Base-by-base conservation (phyloP, 345 rosid genomes). In the Zanthoxylum bungeanum region DNA sequence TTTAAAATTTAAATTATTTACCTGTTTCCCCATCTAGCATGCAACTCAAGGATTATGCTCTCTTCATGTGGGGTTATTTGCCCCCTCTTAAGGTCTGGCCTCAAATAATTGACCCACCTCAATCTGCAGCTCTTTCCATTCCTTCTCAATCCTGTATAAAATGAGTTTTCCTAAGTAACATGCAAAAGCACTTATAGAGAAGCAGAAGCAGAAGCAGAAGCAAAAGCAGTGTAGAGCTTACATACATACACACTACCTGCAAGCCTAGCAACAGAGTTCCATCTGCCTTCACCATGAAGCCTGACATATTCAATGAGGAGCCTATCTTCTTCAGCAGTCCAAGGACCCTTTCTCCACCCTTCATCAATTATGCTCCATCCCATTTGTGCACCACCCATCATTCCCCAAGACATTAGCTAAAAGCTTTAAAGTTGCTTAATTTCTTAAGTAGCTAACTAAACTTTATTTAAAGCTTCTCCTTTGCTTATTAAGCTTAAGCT, bases 21-120 rank as follows among this genome's bases (percentile, higher is more conserved):
- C 98, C 96, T 89, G 84, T 93, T 93, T 3, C 97, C 98, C 97
- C 97, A 93, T 62, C 86, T 82, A 64, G 96, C 93, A 85, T 93
- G 98, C 25, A 91, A 78, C 78, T 93, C 98, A 7, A 91, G 79
- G 67, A 93, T 93, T 53, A 91, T 86, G 65, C 80, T 82, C 76
- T 91, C 97, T 76, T 93, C 98, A 51, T 88, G 88, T n/a, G 96
- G 96, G 22, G 98, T 93, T 55, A 93, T 91, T 60, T 86, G 97
- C 0, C 98, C 98, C 58, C 91, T 91, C 87, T 93, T 93, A 34
- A 93, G 87, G 81, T 91, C 98, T 37, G 97, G 98, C 85, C 98
- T 91, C 42, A 93, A 36, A 77, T 93, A 93, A 73, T 93, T 93
- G 72, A 93, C 97, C 98, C 98, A 93, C 75, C 98, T 91, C 81